phyloP scores from a whole-genome alignment of 768 basidiomycete genomes.

The Panus rudis region DNA sequence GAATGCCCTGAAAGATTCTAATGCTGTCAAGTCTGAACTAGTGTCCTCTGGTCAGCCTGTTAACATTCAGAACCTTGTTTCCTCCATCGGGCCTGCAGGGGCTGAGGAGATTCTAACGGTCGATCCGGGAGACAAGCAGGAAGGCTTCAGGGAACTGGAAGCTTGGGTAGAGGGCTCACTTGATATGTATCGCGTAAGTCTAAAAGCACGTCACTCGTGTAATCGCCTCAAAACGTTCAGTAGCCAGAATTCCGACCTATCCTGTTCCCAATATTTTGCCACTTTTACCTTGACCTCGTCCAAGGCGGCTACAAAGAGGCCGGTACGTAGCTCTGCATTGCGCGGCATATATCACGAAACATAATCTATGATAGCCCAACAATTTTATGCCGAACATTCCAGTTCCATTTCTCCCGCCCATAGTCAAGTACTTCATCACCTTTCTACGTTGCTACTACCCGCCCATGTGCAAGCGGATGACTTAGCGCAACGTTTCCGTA shows the following conservation, averaged over 20 bases:
- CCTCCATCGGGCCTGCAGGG: slow-evolving; percentile 71
- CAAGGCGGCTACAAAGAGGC: slow-evolving; percentile 87
- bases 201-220: slow-evolving; percentile 3
- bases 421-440: slow-evolving; percentile 60
- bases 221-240: neutral
- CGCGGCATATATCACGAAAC: neutral
- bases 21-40: slow-evolving; percentile 61
- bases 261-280: slow-evolving; percentile 92
- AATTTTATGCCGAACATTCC: slow-evolving; percentile 70
- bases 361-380: slow-evolving; percentile 43
- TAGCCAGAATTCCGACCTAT: slow-evolving; percentile 93
- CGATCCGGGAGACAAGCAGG: slow-evolving; percentile 81
- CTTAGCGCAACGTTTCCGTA: slow-evolving; percentile 75
- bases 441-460: slow-evolving; percentile 75
- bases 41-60: slow-evolving; percentile 61
- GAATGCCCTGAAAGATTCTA: slow-evolving; percentile 62
- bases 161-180: slow-evolving; percentile 86
- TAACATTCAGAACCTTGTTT: slow-evolving; percentile 69
- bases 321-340: slow-evolving; percentile 41
- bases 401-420: slow-evolving; percentile 61
- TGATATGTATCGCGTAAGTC: slow-evolving; percentile 82
- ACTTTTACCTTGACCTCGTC: slow-evolving; percentile 94
- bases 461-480: slow-evolving; percentile 81
- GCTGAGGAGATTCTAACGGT: slow-evolving; percentile 76
- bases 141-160: slow-evolving; percentile 80